Evolutionary conservation across 1,284 basidiomycete genomes (phyloP).

Genomic region (Cystobasidium slooffiae): DNA sequence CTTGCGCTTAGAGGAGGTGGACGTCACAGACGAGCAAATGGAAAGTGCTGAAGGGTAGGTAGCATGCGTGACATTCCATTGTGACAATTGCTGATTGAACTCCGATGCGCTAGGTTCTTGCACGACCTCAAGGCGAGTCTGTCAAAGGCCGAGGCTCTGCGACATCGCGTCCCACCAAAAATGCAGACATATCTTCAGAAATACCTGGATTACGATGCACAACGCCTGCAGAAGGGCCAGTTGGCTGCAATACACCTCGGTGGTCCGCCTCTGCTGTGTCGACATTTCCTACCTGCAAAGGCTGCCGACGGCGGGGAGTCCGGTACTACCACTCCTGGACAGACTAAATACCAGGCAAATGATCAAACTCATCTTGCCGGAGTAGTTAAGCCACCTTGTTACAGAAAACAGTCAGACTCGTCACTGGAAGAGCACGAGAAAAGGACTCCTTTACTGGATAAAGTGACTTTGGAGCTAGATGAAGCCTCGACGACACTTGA

Average conservation of each 20-base stretch:
- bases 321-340: not conserved
- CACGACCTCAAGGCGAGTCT: slow-evolving; percentile 17
- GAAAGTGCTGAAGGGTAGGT: slow-evolving; percentile 10
- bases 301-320: not conserved
- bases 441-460: slow-evolving; percentile 16
- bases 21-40: slow-evolving; percentile 17
- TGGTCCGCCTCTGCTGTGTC: slow-evolving; percentile 20
- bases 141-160: slow-evolving; percentile 19
- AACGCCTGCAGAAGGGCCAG: slow-evolving; percentile 31
- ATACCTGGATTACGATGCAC: slow-evolving; percentile 26
- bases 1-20: slow-evolving; percentile 17
- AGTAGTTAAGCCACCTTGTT: not conserved
- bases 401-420: not conserved
- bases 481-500: not conserved
- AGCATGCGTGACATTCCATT: not conserved
- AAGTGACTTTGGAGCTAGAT: slow-evolving; percentile 21
- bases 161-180: slow-evolving; percentile 24
- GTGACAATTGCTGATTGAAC: too few relatives aligned
- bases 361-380: not conserved
- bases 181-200: slow-evolving; percentile 29
- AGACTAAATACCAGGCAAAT: not conserved
- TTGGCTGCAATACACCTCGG: slow-evolving; percentile 11
- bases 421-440: not conserved
- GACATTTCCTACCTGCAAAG: not conserved
- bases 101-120: slow-evolving; percentile 10